Conservation (phyloP, 2,329 filamentous ascomycete genomes). For the Raffaelea arxii region DNA sequence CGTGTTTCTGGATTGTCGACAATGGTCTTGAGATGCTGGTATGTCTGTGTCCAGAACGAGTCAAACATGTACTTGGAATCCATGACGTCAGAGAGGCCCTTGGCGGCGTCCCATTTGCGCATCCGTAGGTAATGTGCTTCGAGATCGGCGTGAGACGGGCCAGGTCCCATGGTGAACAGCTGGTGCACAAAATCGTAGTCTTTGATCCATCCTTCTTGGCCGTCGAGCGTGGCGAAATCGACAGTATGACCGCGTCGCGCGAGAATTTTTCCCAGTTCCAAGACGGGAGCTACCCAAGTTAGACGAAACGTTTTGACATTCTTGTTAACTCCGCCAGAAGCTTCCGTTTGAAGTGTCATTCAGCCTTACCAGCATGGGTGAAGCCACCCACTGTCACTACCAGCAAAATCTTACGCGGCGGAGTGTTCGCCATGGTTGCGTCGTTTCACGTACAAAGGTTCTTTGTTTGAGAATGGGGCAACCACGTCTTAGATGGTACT, state of each 20-base stretch:
- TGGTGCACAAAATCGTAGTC: neutral
- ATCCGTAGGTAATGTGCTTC: slow-evolving; percentile 1
- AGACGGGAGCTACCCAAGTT: neutral
- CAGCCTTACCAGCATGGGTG: neutral
- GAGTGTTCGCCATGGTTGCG: too few species aligned
- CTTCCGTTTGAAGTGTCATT: neutral
- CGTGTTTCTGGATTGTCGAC: neutral
- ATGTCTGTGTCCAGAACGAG: neutral
- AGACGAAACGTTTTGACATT: too few species aligned
- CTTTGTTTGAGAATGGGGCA: too few species aligned
- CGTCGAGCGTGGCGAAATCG: slow-evolving; percentile 1
- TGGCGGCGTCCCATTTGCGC: neutral
- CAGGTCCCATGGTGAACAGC: neutral
- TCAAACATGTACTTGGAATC: neutral
- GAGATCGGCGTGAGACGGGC: neutral
- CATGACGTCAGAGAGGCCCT: neutral
- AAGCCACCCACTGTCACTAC: slow-evolving; percentile 1
- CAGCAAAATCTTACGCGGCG: neutral
- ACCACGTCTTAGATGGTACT: too few species aligned
- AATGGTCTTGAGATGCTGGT: neutral
- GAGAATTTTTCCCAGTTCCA: neutral
- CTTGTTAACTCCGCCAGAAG: too few species aligned
- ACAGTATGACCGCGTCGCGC: neutral
- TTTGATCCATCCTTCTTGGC: neutral
- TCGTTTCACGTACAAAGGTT: too few species aligned